A percentile compares a stretch with the other conserved stretches of the same genome.
These are phyloP conservation scores for Arctium lappa DNA, from an alignment of 129 eudicot species.

Conservation along the genomic window DNA sequence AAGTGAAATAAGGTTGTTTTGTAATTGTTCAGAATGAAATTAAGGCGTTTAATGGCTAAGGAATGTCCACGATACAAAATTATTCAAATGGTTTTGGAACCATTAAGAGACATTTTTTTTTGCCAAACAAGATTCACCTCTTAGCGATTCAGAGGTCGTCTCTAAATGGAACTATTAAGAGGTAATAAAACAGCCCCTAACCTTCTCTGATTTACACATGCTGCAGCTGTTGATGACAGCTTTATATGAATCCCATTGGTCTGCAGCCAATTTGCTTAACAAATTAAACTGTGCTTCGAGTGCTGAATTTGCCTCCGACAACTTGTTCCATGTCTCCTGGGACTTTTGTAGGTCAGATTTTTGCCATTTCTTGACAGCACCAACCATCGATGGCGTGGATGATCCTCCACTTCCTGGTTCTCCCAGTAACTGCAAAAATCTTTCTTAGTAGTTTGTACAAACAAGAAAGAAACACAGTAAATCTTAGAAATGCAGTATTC, in stretches of 20 bases:
- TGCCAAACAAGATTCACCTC: too few relatives aligned
- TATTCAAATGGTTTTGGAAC: too few relatives aligned
- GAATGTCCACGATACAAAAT: too few relatives aligned
- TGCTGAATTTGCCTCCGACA: conserved; percentile 67
- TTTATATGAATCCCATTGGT: conserved; percentile 51
- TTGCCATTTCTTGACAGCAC: conserved; percentile 98
- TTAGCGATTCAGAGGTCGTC: too few relatives aligned
- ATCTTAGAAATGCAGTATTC: background rate
- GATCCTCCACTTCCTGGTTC: conserved; percentile 96
- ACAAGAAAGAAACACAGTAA: background rate
- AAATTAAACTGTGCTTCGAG: conserved; percentile 57
- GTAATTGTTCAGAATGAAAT: too few relatives aligned
- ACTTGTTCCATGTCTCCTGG: conserved; percentile 60
- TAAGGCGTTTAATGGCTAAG: too few relatives aligned
- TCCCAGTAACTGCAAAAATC: conserved; percentile 60
- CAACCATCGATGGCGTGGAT: conserved; percentile 93
- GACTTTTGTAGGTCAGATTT: conserved; percentile 76
- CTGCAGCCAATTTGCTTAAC: conserved; percentile 62
- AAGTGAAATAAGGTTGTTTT: too few relatives aligned
- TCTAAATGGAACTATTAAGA: too few relatives aligned
- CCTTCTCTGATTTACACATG: conserved; percentile 60
- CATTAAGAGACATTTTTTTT: too few relatives aligned
- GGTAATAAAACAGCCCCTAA: background rate
- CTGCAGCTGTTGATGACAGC: conserved; percentile 48
- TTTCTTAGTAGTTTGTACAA: background rate